Evolutionary conservation across 805 yeast species (phyloP), one percentile per base, ranked within the genome.

Genomic region (Cyberlindnera subsufficiens): DNA sequence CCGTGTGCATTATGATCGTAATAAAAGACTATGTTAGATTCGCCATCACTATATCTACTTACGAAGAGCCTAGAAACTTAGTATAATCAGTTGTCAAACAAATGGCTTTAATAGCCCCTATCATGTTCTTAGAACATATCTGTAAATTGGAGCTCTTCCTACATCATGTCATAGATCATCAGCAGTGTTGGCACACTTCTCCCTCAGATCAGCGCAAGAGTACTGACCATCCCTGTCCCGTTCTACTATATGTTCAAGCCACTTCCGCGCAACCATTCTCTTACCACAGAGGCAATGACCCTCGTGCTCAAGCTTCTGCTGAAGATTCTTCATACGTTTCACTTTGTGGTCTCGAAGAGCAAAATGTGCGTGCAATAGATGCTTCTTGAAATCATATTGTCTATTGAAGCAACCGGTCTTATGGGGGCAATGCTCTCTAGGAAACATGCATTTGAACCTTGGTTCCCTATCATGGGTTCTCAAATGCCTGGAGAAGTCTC

Each of bases 371-470:
- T 79, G 81, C 33, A 80, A 60, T 42, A 80, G 59, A 54, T 80
- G 87, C 55, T 80, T 80, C 54, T 80, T 80, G 65, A 67, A 78
- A 56, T 80, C 87, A 56, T 80, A 80, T 6, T 82, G 83, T 37
- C 87, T 65, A 60, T 80, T 80, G 64, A 80, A 80, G 52, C 67
- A 74, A 22, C 84, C 80, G 14, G 78, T 68, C 53, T 72, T 77
- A 55, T 80, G 86, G 3, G 70, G 61, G 53, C 86, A 80, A 35
- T 61, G 60, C n/a, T 61, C 62, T 39, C 70, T 65, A 10, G 85
- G 85, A 52, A 69, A 80, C 15, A 75, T 67, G 55, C 87, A 80
- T 29, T 60, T 67, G 55, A 80, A 80, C 30, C 85, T 62, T 6
- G 82, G 69, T 16, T 70, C 73, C 11, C 65, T 61, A 52, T 77